Evolutionary conservation across 345 rosid genomes (phyloP), one percentile per base, ranked within the genome.

Genomic region (Sapria himalayana): DNA sequence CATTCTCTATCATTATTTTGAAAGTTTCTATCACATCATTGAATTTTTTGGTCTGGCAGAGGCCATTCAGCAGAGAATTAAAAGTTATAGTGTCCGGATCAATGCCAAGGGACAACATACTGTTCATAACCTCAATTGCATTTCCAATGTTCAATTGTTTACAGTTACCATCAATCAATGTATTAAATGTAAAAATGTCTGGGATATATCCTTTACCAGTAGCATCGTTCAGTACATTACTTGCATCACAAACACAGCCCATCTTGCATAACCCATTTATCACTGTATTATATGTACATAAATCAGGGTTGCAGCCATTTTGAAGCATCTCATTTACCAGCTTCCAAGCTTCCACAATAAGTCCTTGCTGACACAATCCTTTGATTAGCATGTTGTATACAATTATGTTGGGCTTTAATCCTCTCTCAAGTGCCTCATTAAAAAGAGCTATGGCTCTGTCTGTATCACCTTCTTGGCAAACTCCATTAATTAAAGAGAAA

Each of bases 261-360:
- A 89, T 72, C 67, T 82, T 89, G 64, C 93, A 76, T 25, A 89
- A 62, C 36, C 93, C 94, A 45, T 79, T 76, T 18, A 82, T 59
- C 14, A 89, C 59, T 39, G 78, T 57, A 58, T 89, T 82, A 51
- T 78, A 89, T 45, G 93, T 79, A 69, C 82, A 76, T 18, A 82
- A 63, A 43, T 79, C 61, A 0, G 93, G 91, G 39, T 51, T 44
- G 49, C 70, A 65, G 53, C 78, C 82, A 34, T 66, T 60, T 51
- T 62, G 63, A 24, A 69, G 50, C 84, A 89, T 79, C 51, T 76
- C 74, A 41, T 58, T 62, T 68, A 74, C 69, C 43, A 89, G 27
- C 54, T 66, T 70, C 66, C 71, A 56, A 37, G 94, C 93, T 60
- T 74, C 66, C 39, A 69, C 57, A 41, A 86, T 59, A 50, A 72